phyloP scores from a whole-genome alignment of 139 green algal genomes.

The Chlorella sp. region DNA sequence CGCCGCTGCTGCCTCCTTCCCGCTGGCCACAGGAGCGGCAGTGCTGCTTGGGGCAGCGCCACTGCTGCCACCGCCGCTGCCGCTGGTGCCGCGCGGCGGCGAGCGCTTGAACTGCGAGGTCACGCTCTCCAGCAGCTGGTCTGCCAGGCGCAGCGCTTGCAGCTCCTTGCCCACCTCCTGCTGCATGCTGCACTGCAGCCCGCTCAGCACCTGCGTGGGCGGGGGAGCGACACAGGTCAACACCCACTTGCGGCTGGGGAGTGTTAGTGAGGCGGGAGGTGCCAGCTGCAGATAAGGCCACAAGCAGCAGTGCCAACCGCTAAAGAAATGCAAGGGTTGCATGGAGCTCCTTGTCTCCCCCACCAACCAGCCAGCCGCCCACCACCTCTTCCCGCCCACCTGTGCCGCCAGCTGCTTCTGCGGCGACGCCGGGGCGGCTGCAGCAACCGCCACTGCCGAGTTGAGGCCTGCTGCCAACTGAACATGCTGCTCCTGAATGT shows the following conservation, averaged over 20 bases:
- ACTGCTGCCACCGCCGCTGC: too few relatives aligned
- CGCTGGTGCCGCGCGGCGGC: not conserved
- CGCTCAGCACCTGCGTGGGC: not conserved
- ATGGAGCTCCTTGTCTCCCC: not conserved
- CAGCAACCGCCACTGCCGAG: not conserved
- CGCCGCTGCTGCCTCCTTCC: not conserved
- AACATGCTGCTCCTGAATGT: constrained; percentile 21
- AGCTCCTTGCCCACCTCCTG: constrained; percentile 34
- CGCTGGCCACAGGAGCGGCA: too few relatives aligned
- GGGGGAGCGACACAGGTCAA: too few relatives aligned
- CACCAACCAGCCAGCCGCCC: not conserved
- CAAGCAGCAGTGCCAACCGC: too few relatives aligned
- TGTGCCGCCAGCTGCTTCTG: constrained; percentile 11
- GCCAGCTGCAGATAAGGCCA: too few relatives aligned
- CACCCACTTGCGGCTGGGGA: too few relatives aligned
- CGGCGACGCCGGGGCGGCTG: not conserved
- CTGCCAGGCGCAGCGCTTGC: constrained; percentile 46
- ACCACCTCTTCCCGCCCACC: not conserved
- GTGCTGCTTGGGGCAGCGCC: too few relatives aligned
- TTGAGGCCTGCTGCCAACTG: constrained; percentile 17
- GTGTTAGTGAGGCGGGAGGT: too few relatives aligned
- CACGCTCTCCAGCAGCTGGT: constrained; percentile 30
- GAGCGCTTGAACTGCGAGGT: not conserved
- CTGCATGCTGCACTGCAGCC: constrained; percentile 32
- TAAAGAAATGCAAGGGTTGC: not conserved